Evolutionary conservation across 192 early-diverging fungal species (phyloP).

Genomic region (Physocladia obscura): DNA sequence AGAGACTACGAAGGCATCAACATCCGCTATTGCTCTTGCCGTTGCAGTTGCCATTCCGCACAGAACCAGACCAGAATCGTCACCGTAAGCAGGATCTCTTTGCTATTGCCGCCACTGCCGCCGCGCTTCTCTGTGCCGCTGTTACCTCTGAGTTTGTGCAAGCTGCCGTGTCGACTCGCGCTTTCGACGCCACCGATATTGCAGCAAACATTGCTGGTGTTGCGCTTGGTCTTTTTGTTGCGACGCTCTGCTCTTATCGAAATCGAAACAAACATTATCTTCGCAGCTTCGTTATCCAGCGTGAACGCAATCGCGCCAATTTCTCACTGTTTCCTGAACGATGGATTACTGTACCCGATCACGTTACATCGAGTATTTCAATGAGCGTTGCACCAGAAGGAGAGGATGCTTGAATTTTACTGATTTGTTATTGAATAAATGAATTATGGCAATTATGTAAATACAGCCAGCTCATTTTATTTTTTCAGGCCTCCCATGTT

Average conservation of each 20-base stretch:
- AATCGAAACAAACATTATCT: not conserved
- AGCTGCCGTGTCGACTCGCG: not conserved
- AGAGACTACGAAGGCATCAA: too few relatives aligned
- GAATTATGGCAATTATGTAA: too few relatives aligned
- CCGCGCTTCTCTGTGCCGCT: not conserved
- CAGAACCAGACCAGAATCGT: not conserved
- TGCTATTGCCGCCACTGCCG: not conserved
- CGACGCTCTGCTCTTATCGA: not conserved
- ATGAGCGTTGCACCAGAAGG: not conserved
- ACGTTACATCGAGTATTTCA: not conserved
- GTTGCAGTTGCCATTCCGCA: too few relatives aligned
- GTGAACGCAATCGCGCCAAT: not conserved
- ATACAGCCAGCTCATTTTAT: too few relatives aligned
- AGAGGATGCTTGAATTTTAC: not conserved
- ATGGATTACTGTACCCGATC: not conserved
- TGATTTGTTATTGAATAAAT: too few relatives aligned
- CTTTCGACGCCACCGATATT: constrained; percentile 1
- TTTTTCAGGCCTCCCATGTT: too few relatives aligned
- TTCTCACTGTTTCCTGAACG: not conserved
- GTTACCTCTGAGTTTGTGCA: not conserved
- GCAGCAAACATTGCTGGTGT: not conserved
- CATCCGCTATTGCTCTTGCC: too few relatives aligned
- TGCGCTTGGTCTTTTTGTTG: not conserved
- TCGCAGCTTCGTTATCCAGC: not conserved
- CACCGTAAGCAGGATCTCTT: not conserved